phyloP scores from a whole-genome alignment of 495 filamentous ascomycete species.

The Penicillium nucicola region DNA sequence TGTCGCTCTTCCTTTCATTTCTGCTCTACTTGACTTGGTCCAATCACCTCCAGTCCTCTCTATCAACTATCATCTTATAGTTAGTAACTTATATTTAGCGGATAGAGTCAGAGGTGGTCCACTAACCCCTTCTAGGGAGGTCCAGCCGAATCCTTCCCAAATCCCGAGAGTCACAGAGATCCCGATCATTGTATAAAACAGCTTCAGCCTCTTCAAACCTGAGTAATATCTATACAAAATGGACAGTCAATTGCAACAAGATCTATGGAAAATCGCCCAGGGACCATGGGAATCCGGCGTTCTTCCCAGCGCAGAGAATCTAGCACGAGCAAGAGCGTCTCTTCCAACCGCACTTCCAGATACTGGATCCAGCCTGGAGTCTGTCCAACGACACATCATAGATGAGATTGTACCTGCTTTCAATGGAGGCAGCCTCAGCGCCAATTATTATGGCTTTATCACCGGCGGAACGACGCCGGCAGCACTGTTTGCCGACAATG shows the following conservation, averaged over 20 bases:
- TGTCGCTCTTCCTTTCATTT: background rate
- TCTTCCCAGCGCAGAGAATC: slow-evolving; percentile 28
- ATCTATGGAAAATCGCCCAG: slow-evolving; percentile 36
- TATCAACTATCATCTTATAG: too few relatives aligned
- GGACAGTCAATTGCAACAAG: slow-evolving; percentile 24
- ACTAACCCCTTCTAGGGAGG: slow-evolving; percentile 9
- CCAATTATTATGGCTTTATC: slow-evolving; percentile 84
- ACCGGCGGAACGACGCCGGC: slow-evolving; percentile 78
- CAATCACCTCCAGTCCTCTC: too few relatives aligned
- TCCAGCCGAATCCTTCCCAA: slow-evolving; percentile 15
- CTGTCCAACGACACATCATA: slow-evolving; percentile 49
- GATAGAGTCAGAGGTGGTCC: background rate
- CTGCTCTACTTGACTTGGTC: too few relatives aligned
- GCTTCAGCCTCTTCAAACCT: background rate
- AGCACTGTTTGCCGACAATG: slow-evolving; percentile 78
- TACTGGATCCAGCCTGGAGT: slow-evolving; percentile 43
- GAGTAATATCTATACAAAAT: slow-evolving; percentile 5
- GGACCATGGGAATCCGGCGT: slow-evolving; percentile 31
- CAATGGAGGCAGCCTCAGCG: slow-evolving; percentile 56
- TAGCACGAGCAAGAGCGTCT: slow-evolving; percentile 35
- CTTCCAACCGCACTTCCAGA: slow-evolving; percentile 38
- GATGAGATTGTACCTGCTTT: slow-evolving; percentile 63
- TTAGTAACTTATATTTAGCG: background rate
- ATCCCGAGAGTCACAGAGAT: slow-evolving; percentile 14
- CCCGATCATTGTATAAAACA: slow-evolving; percentile 10